These are phyloP conservation scores for Ogataea henricii DNA, from an alignment of 805 yeast genomes.

Conservation along the genomic window DNA sequence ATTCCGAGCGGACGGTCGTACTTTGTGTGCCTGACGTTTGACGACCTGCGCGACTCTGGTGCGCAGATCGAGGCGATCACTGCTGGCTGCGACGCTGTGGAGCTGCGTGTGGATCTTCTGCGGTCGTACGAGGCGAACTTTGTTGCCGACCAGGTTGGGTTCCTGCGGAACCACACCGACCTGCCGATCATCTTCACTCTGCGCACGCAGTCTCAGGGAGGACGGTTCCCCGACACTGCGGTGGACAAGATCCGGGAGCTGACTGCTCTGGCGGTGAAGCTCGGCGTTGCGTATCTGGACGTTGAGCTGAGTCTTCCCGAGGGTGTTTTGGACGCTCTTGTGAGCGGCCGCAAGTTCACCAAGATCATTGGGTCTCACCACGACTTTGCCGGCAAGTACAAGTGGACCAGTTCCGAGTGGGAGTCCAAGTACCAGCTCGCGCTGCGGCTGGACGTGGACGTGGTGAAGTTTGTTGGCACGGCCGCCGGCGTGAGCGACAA, in stretches of 20 bases:
- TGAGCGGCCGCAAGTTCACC: slow-evolving; percentile 58
- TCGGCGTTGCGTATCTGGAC: slow-evolving; percentile 82
- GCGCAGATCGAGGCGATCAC: slow-evolving; percentile 53
- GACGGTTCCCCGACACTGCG: slow-evolving; percentile 67
- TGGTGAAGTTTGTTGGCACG: slow-evolving; percentile 80
- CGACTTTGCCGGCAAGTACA: slow-evolving; percentile 61
- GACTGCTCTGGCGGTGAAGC: slow-evolving; percentile 62
- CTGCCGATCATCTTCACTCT: slow-evolving; percentile 83
- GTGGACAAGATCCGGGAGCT: slow-evolving; percentile 49
- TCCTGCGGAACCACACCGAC: slow-evolving; percentile 60
- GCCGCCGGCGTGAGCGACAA: slow-evolving; percentile 71
- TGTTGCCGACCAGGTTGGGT: slow-evolving; percentile 74
- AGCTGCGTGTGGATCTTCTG: slow-evolving; percentile 76
- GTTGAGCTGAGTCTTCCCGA: slow-evolving; percentile 72
- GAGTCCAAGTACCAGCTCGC: slow-evolving; percentile 71
- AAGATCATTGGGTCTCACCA: slow-evolving; percentile 83
- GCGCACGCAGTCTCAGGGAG: slow-evolving; percentile 81
- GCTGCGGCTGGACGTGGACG: slow-evolving; percentile 61
- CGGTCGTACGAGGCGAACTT: slow-evolving; percentile 49
- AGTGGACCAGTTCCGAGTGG: slow-evolving; percentile 77
- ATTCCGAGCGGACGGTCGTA: slow-evolving; percentile 56
- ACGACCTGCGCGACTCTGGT: slow-evolving; percentile 52
- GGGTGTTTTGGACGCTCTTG: slow-evolving; percentile 51
- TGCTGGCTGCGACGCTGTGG: slow-evolving; percentile 79
- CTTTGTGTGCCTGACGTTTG: slow-evolving; percentile 72